These are phyloP conservation scores for Venturia effusa DNA, from an alignment of 2,329 filamentous ascomycete species.

Conservation along the genomic window DNA sequence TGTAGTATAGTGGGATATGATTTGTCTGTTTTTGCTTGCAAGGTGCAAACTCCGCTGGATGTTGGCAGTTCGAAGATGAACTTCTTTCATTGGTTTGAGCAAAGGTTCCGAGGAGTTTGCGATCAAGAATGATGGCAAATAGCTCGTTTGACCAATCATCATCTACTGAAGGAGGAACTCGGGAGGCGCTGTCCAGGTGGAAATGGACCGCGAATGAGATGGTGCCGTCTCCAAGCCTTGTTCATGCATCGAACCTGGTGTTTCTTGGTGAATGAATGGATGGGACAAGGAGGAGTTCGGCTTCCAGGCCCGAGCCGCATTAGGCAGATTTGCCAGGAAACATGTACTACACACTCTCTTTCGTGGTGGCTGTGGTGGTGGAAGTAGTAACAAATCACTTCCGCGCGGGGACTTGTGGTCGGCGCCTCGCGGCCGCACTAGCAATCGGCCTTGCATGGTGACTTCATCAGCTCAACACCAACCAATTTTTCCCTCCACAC, in stretches of 20 bases:
- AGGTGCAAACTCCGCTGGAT: too few relatives aligned
- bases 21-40: too few relatives aligned
- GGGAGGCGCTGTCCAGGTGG: not conserved
- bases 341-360: not conserved
- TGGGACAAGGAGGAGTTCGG: not conserved
- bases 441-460: not conserved
- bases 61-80: too few relatives aligned
- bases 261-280: not conserved
- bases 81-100: too few relatives aligned
- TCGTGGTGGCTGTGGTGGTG: too few relatives aligned
- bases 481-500: not conserved
- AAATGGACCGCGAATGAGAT: not conserved
- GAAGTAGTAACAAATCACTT: not conserved
- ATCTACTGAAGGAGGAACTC: too few relatives aligned
- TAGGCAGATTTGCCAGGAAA: not conserved
- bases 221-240: not conserved
- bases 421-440: not conserved
- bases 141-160: too few relatives aligned
- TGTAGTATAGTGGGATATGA: too few relatives aligned
- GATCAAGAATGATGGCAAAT: too few relatives aligned
- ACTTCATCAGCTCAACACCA: conserved; percentile 4
- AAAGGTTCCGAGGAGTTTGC: too few relatives aligned
- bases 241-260: not conserved
- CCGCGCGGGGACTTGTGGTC: not conserved
- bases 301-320: not conserved